phyloP scores from a whole-genome alignment of 2,329 filamentous ascomycete genomes.

The Sporothrix protearum region DNA sequence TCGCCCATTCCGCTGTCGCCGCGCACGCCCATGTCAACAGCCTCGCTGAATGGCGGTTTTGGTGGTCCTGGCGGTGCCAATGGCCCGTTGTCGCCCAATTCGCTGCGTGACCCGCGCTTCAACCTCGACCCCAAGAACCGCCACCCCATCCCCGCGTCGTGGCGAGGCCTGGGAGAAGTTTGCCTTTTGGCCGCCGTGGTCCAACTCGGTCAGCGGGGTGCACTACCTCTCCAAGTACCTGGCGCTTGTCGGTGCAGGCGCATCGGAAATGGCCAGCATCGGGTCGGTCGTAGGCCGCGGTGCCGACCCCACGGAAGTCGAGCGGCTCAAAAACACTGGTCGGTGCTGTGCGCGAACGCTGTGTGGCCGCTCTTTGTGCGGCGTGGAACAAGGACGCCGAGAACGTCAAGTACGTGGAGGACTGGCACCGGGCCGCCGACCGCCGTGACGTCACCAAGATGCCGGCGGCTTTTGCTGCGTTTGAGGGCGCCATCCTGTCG shows the following conservation, averaged over 20 bases:
- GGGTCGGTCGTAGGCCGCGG: constrained; percentile 52
- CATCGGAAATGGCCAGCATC: constrained; percentile 78
- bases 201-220: constrained; percentile 88
- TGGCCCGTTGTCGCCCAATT: constrained; percentile 50
- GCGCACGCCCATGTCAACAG: constrained; percentile 58
- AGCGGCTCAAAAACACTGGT: constrained; percentile 74
- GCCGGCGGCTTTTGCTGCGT: constrained; percentile 79
- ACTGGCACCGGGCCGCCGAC: constrained; percentile 83
- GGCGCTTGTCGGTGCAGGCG: constrained; percentile 76
- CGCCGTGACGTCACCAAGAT: constrained; percentile 85
- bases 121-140: constrained; percentile 73
- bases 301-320: constrained; percentile 56
- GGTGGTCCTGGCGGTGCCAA: constrained; percentile 25
- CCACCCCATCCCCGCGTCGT: constrained; percentile 72
- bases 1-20: constrained; percentile 73
- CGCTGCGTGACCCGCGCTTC: constrained; percentile 68
- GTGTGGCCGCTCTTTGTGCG: constrained; percentile 77
- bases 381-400: constrained; percentile 94
- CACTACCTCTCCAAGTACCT: constrained; percentile 84
- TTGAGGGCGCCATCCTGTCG: constrained; percentile 74
- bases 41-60: constrained; percentile 28
- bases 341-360: constrained; percentile 75
- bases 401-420: constrained; percentile 85
- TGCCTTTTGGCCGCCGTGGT: constrained; percentile 92
- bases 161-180: constrained; percentile 90